Percentiles rank a stretch among this genome's conserved stretches.
Evolutionary conservation across 148 eudicot species (phyloP).

Genomic region (Chenopodium album): DNA sequence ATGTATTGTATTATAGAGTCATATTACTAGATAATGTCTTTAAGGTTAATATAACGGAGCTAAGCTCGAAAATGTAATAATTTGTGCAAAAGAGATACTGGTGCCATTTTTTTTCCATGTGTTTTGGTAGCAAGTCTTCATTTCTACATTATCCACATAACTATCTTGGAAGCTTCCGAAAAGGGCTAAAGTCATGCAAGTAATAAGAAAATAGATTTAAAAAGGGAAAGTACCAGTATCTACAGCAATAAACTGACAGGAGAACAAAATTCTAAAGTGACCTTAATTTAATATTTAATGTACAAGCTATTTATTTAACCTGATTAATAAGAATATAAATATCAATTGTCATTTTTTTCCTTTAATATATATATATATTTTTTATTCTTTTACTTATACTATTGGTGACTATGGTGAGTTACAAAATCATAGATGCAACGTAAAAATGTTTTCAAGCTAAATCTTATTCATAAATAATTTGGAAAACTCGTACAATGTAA

Average conservation of each 20-base stretch:
- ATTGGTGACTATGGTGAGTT: background rate
- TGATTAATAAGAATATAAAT: background rate
- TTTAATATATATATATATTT: too few relatives aligned
- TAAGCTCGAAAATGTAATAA: background rate
- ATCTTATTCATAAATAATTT: background rate
- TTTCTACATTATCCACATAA: conserved; percentile 12
- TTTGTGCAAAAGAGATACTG: background rate
- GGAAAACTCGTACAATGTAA: background rate
- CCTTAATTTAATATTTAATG: background rate
- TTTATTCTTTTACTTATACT: too few relatives aligned
- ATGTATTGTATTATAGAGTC: too few relatives aligned
- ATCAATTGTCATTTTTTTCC: too few relatives aligned
- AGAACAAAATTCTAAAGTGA: background rate
- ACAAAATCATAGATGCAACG: background rate
- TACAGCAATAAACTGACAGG: too few relatives aligned
- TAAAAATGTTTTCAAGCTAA: too few relatives aligned
- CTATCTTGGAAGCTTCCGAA: conserved; percentile 16
- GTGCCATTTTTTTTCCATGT: conserved; percentile 11
- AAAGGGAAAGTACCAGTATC: background rate
- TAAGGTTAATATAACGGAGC: background rate
- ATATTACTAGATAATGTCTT: background rate
- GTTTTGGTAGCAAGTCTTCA: conserved; percentile 9
- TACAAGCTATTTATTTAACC: background rate
- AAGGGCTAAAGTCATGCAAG: background rate
- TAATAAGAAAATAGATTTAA: background rate